Base-by-base conservation (phyloP, 371 early-diverging fungal genomes). In the Rhizopus sp. region DNA sequence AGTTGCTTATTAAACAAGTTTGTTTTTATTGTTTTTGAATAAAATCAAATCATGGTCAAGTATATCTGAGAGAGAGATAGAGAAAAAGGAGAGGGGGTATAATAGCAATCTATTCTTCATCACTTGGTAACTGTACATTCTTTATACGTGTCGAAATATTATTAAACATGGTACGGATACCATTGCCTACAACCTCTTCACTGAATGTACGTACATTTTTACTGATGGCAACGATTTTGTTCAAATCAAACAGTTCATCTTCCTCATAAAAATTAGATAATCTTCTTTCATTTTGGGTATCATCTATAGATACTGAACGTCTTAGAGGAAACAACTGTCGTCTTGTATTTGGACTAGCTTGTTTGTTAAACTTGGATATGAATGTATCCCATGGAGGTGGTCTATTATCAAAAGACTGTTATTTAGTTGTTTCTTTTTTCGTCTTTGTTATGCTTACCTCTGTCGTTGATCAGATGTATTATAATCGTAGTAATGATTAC, bases 211-310 rank as follows among this genome's bases (percentile, higher is more conserved):
- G 70, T 13, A 73, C 56, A 35, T 67, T 70, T 56, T 69, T 70
- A 32, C 76, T 70, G 49, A 75, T 65, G 3, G 65, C 66, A 38
- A 69, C 53, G 16, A 75, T 61, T 48, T 70, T 70, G 47, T 59
- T 65, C 58, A 75, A 69, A 48, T 73, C 73, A 62, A 76, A 76
- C 5, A 63, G 35, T 1, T 70, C 72, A 10, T 61, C 60, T 6
- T 65, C 62, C 7, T 66, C 64, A 9, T 57, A 54, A 16, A 39
- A 53, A 53, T 39, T 29, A 53, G 35, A 50, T 34, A 33, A 32
- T 17, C 16, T 35, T 50, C 50, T 34, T 17, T 32, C 12, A 4
- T 8, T 13, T 12, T 15, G 33, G 4, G 38, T 31, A 15, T 53
- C 15, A 7, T 12, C 23, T 10, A 51, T 51, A 0, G 51, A 41